Conservation (phyloP, 2,329 filamentous ascomycete genomes). For the Lasiodiplodia theobromae region DNA sequence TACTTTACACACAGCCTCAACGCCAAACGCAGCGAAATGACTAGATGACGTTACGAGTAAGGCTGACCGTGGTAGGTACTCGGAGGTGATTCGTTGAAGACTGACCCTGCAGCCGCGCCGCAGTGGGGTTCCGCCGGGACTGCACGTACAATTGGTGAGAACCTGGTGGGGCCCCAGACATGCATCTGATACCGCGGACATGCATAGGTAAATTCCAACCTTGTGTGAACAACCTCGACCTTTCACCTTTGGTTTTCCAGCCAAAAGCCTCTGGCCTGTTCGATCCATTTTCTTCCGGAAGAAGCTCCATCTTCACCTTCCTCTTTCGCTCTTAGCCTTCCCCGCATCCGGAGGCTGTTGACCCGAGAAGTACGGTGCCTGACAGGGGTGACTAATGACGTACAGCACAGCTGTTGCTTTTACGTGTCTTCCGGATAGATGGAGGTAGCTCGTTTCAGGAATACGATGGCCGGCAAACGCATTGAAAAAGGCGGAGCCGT, state of each 20-base stretch:
- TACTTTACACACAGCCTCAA: too few relatives aligned
- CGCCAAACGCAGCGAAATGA: too few relatives aligned
- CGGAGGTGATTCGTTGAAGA: too few relatives aligned
- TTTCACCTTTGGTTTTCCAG: background rate
- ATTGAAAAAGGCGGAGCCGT: background rate
- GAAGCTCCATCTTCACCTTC: background rate
- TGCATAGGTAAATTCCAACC: too few relatives aligned
- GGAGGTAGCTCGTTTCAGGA: background rate
- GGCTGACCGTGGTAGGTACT: too few relatives aligned
- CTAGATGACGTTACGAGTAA: too few relatives aligned
- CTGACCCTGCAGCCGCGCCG: too few relatives aligned
- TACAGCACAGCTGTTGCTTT: background rate
- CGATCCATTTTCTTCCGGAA: background rate
- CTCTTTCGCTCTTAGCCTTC: background rate
- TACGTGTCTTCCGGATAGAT: constrained; percentile 1
- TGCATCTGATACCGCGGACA: too few relatives aligned
- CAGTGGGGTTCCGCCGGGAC: too few relatives aligned
- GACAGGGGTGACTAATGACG: background rate
- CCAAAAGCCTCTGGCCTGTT: background rate
- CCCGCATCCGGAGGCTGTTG: background rate
- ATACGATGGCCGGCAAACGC: background rate
- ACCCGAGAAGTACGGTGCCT: background rate
- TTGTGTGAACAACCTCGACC: too few relatives aligned
- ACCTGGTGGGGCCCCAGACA: too few relatives aligned
- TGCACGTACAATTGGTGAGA: too few relatives aligned